A percentile compares a stretch with the other conserved stretches of the same genome.
These are phyloP conservation scores for Pouteria campechiana DNA, from an alignment of 179 eudicot species.

Conservation along the genomic window DNA sequence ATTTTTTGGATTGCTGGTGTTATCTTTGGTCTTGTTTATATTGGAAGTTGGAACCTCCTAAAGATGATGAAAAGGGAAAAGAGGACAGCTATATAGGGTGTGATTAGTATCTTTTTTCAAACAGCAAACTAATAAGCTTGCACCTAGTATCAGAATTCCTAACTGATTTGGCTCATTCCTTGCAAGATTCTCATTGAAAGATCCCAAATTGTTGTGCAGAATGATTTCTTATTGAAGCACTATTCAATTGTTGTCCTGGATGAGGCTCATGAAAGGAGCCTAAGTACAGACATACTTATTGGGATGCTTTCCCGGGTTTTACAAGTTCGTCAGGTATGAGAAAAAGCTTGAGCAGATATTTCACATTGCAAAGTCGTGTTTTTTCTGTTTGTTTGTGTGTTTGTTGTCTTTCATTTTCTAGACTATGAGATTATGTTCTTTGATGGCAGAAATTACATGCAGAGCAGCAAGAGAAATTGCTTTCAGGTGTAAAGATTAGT, in stretches of 20 bases:
- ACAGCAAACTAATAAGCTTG: no score
- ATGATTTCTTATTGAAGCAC: conserved; percentile 60
- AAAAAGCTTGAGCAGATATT: no score
- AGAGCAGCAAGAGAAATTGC: conserved; percentile 41
- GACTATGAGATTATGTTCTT: background rate
- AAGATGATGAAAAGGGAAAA: no score
- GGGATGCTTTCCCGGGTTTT: conserved; percentile 93
- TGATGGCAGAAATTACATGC: conserved; percentile 31
- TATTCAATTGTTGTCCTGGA: conserved; percentile 86
- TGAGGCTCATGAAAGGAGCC: conserved; percentile 98
- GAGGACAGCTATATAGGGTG: no score
- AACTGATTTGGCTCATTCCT: no score
- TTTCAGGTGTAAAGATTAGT: conserved; percentile 33
- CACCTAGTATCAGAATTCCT: no score
- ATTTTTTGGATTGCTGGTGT: no score
- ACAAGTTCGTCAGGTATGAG: conserved; percentile 46
- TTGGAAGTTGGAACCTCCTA: no score
- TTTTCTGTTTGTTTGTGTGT: background rate
- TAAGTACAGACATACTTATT: conserved; percentile 90
- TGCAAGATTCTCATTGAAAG: no score
- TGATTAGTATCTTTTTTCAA: no score
- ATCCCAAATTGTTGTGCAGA: conserved; percentile 47
- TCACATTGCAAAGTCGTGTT: background rate
- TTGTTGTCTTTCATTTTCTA: background rate
- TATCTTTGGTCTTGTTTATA: no score